A percentile compares a stretch with the other conserved stretches of the same genome.
phyloP scores from a whole-genome alignment of 2,329 filamentous ascomycete species.

The Fusarium fracticaudum region DNA sequence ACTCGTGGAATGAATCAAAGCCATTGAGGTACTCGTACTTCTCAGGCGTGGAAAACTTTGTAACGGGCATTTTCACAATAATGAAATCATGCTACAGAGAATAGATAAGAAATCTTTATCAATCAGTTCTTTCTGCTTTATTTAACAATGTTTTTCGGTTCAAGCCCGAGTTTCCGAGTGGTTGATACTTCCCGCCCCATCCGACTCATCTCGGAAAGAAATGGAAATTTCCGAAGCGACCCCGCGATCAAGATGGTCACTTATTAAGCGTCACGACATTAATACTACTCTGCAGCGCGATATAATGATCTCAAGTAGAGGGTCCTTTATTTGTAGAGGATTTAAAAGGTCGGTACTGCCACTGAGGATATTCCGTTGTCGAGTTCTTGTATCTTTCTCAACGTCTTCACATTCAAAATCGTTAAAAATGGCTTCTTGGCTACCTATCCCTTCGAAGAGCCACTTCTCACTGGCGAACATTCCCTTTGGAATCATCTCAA shows the following conservation, averaged over 20 bases:
- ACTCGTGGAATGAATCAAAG: conserved; percentile 82
- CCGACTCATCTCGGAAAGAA: not conserved
- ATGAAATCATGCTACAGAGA: not conserved
- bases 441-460: not conserved
- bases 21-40: conserved; percentile 81
- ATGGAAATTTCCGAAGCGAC: not conserved
- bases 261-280: not conserved
- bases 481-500: conserved; percentile 83
- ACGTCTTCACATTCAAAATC: not conserved
- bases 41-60: conserved; percentile 46
- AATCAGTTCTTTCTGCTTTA: not conserved
- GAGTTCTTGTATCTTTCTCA: not conserved
- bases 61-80: conserved; percentile 26
- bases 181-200: not conserved
- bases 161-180: conserved; percentile 2
- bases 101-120: not conserved
- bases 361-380: not conserved
- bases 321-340: not conserved
- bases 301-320: not conserved
- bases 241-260: not conserved
- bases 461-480: conserved; percentile 73
- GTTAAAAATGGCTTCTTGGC: conserved; percentile 15
- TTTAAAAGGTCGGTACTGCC: not conserved
- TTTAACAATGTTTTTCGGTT: not conserved
- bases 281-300: not conserved